Evolutionary conservation across 768 basidiomycete species (phyloP).

Genomic region (Suillus lakei): DNA sequence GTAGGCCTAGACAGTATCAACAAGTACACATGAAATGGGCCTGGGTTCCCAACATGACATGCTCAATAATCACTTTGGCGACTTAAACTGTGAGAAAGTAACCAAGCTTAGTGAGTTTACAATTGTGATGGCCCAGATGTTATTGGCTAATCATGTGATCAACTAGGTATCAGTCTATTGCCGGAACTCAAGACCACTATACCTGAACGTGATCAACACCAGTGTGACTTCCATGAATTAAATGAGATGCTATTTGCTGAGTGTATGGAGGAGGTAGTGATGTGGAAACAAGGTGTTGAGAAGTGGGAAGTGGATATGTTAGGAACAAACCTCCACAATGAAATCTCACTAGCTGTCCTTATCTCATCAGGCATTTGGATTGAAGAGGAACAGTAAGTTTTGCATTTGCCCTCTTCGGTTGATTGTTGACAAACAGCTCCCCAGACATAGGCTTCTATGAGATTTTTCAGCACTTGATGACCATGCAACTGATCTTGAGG

Average conservation of each 20-base stretch:
- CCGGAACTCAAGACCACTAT: conserved; percentile 5
- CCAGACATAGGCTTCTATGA: neutral
- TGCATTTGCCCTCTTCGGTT: neutral
- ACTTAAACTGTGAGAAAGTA: conserved; percentile 39
- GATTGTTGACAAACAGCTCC: neutral
- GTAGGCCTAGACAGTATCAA: no score
- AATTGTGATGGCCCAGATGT: neutral
- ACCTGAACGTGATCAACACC: neutral
- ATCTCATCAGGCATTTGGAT: conserved; percentile 19
- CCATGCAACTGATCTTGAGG: conserved; percentile 35
- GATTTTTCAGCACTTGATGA: conserved; percentile 7
- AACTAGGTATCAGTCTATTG: conserved; percentile 9
- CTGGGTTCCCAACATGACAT: conserved; percentile 34
- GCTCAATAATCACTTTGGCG: conserved; percentile 39
- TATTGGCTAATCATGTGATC: neutral
- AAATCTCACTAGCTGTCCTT: conserved; percentile 12
- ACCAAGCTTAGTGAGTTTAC: conserved; percentile 24
- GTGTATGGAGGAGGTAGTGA: neutral
- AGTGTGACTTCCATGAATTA: neutral
- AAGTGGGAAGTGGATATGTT: conserved; percentile 28
- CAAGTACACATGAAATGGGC: conserved; percentile 37
- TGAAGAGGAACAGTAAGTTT: conserved; percentile 22
- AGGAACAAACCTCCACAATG: conserved; percentile 20
- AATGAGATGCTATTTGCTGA: neutral
- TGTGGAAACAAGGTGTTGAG: conserved; percentile 19